A percentile compares a stretch with the other conserved stretches of the same genome.
Evolutionary conservation across 164 flowering plant genomes (phyloP).

Genomic region (Cinnamomum chago): DNA sequence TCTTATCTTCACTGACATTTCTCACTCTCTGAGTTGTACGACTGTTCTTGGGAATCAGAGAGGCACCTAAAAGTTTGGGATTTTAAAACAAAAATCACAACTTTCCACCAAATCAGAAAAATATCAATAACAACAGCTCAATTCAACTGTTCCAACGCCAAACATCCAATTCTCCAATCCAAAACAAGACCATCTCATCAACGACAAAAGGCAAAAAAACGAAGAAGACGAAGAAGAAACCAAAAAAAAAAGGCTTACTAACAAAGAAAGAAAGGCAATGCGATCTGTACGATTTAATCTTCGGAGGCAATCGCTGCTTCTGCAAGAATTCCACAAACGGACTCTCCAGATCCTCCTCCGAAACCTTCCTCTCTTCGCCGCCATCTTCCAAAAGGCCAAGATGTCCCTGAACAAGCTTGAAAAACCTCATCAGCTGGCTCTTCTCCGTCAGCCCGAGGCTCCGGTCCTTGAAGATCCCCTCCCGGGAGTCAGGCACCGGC

Average conservation of each 20-base stretch:
- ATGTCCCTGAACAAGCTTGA: slow-evolving; percentile 74
- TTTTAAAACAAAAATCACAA: neutral
- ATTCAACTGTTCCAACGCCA: too few relatives aligned
- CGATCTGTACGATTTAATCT: slow-evolving; percentile 77
- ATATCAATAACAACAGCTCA: neutral
- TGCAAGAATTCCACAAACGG: slow-evolving; percentile 68
- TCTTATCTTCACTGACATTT: too few relatives aligned
- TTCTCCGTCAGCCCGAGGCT: slow-evolving; percentile 57
- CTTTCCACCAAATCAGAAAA: neutral
- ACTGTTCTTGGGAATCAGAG: too few relatives aligned
- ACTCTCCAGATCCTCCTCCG: slow-evolving; percentile 73
- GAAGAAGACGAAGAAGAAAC: neutral
- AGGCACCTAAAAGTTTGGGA: too few relatives aligned
- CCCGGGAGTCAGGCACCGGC: slow-evolving; percentile 71
- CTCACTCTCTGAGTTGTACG: too few relatives aligned
- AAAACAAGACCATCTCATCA: neutral
- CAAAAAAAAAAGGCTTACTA: slow-evolving; percentile 34
- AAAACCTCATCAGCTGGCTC: slow-evolving; percentile 71
- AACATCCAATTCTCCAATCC: neutral
- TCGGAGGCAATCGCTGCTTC: slow-evolving; percentile 63
- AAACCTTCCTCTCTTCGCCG: slow-evolving; percentile 29
- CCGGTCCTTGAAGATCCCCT: slow-evolving; percentile 68
- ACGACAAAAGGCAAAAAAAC: neutral
- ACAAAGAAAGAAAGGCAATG: slow-evolving; percentile 41
- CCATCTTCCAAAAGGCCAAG: slow-evolving; percentile 17